phyloP scores from a whole-genome alignment of 345 rosid genomes.

The Citrus hindsii region DNA sequence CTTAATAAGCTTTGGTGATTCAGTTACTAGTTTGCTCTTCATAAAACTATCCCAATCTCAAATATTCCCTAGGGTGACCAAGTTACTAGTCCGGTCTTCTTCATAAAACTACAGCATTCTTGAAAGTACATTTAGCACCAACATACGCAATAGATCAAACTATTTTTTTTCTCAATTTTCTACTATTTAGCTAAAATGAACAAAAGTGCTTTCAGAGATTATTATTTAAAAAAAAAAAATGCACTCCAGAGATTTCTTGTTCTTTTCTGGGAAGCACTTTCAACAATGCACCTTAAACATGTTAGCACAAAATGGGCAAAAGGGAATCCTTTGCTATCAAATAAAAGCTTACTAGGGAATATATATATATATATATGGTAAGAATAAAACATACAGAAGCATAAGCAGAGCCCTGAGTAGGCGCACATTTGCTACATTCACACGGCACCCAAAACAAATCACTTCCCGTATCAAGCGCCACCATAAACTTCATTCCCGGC shows the following conservation, averaged over 20 bases:
- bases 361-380: neutral
- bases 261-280: neutral
- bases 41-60: too few species aligned
- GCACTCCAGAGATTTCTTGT: neutral
- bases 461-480: slow-evolving; percentile 87
- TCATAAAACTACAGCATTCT: neutral
- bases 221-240: too few species aligned
- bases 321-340: neutral
- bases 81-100: too few species aligned
- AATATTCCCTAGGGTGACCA: too few species aligned
- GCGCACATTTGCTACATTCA: slow-evolving; percentile 71
- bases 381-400: slow-evolving; percentile 50
- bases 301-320: neutral
- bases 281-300: neutral
- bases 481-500: slow-evolving; percentile 83
- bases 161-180: neutral
- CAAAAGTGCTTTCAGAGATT: neutral
- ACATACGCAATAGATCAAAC: neutral
- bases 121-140: neutral
- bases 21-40: too few species aligned
- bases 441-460: slow-evolving; percentile 96
- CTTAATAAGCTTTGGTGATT: too few species aligned
- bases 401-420: slow-evolving; percentile 53
- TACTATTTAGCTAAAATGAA: neutral
- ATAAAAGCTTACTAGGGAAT: neutral